These are phyloP conservation scores for Ophiostoma ulmi DNA, from an alignment of 2,329 filamentous ascomycete genomes.

Conservation along the genomic window DNA sequence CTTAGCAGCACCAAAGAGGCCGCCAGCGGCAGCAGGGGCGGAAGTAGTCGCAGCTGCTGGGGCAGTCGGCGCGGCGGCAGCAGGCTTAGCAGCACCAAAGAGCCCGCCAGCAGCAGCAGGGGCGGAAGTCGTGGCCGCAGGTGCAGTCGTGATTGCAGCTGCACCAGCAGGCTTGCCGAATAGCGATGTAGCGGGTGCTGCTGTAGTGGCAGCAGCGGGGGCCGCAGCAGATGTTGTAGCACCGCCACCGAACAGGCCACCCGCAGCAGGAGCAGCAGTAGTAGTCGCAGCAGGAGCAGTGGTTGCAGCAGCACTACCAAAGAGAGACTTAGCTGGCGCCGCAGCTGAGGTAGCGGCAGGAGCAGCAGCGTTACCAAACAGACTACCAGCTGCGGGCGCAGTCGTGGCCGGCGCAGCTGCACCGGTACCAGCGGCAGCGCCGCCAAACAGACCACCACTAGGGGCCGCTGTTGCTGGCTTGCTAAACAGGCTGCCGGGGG, in stretches of 20 bases:
- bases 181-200: background rate
- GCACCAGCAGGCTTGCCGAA: constrained; percentile 19
- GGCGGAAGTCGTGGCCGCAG: background rate
- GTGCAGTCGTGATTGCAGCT: constrained; percentile 1
- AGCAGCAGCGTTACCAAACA: constrained; percentile 6
- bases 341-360: background rate
- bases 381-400: background rate
- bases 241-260: background rate
- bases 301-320: background rate
- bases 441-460: constrained; percentile 10
- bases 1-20: constrained; percentile 20
- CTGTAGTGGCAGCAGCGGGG: background rate
- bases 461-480: background rate
- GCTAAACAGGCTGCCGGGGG: background rate
- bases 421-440: constrained; percentile 19
- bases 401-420: constrained; percentile 11
- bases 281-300: constrained; percentile 2
- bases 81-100: constrained; percentile 18
- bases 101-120: constrained; percentile 14
- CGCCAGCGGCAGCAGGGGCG: constrained; percentile 12
- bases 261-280: background rate
- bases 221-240: background rate
- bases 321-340: background rate
- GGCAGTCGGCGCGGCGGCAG: background rate
- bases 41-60: constrained; percentile 15